phyloP scores from a whole-genome alignment of 768 basidiomycete species.

The Pulveroboletus sp. region DNA sequence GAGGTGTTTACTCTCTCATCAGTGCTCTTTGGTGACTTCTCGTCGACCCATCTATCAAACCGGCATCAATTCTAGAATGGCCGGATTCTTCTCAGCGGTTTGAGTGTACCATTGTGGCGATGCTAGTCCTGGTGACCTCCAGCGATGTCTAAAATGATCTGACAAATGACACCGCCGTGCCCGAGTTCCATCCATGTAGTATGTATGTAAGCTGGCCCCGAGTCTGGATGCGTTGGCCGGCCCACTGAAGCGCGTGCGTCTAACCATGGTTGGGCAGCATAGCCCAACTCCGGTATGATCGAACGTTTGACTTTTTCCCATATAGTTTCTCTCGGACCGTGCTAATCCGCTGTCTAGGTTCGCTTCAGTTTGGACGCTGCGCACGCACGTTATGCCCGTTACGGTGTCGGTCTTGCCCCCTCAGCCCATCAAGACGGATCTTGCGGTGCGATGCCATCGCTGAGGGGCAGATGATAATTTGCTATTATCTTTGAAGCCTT shows the following conservation, averaged over 20 bases:
- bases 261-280: constrained; percentile 23
- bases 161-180: constrained; percentile 22
- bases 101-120: constrained; percentile 21
- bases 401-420: constrained; percentile 1
- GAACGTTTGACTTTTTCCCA: constrained; percentile 23
- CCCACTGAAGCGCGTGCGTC: constrained; percentile 9
- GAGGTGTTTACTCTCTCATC: constrained; percentile 18
- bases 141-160: constrained; percentile 4
- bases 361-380: constrained; percentile 8
- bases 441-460: too few species aligned
- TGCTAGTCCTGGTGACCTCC: constrained; percentile 20
- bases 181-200: too few species aligned
- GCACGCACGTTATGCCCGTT: constrained; percentile 1
- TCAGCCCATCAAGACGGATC: constrained; percentile 12
- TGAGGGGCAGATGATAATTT: neutral
- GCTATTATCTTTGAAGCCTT: too few species aligned
- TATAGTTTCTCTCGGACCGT: constrained; percentile 12
- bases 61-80: constrained; percentile 18
- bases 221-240: constrained; percentile 9
- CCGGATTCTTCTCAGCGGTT: constrained; percentile 10
- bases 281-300: constrained; percentile 31
- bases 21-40: constrained; percentile 10
- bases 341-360: constrained; percentile 10
- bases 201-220: too few species aligned
- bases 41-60: constrained; percentile 19